Conservation (phyloP, 345 rosid genomes). For the Combretum micranthum region DNA sequence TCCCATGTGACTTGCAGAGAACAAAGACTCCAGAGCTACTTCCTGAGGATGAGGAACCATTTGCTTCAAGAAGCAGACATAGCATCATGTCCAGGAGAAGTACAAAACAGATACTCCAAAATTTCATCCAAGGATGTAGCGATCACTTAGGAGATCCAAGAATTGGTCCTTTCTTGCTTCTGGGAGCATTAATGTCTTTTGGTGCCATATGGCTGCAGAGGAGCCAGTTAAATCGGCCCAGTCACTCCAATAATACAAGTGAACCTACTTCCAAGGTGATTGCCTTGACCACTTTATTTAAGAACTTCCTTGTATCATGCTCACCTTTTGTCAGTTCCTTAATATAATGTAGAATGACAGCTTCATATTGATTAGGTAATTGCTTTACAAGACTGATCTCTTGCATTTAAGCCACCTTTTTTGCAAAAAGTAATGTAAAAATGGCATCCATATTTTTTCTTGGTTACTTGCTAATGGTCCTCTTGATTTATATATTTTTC, state of each 20-base stretch:
- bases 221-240: slow-evolving; percentile 39
- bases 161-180: slow-evolving; percentile 72
- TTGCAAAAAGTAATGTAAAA: neutral
- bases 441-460: neutral
- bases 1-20: slow-evolving; percentile 41
- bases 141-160: slow-evolving; percentile 71
- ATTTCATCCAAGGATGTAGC: slow-evolving; percentile 21
- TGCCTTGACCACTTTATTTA: too few relatives aligned
- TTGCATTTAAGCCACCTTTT: neutral
- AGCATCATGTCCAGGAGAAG: slow-evolving; percentile 49
- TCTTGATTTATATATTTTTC: too few relatives aligned
- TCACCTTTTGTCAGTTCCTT: too few relatives aligned
- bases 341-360: too few relatives aligned
- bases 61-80: slow-evolving; percentile 51
- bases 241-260: slow-evolving; percentile 30
- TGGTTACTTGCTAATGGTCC: too few relatives aligned
- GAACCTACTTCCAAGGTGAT: slow-evolving; percentile 16
- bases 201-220: slow-evolving; percentile 65
- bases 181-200: slow-evolving; percentile 64
- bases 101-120: slow-evolving; percentile 37
- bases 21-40: slow-evolving; percentile 73
- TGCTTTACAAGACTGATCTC: neutral
- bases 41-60: slow-evolving; percentile 67
- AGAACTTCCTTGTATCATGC: too few relatives aligned
- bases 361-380: too few relatives aligned